Evolutionary conservation across 345 rosid genomes (phyloP).

Genomic region (Moringa oleifera): DNA sequence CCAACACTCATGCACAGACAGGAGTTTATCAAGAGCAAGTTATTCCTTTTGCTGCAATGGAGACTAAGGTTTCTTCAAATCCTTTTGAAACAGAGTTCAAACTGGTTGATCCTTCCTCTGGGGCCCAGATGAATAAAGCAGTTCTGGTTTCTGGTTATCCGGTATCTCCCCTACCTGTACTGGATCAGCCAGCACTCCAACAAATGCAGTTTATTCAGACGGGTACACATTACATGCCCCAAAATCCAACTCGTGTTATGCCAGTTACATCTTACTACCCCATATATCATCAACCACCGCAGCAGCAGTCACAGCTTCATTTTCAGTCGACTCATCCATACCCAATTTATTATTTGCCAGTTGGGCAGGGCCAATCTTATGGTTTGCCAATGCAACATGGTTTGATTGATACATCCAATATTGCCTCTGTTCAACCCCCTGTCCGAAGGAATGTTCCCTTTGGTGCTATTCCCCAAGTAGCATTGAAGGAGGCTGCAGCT

Average conservation of each 20-base stretch:
- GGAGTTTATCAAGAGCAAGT: conserved; percentile 29
- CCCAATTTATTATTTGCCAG: conserved; percentile 42
- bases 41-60: conserved; percentile 21
- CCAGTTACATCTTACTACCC: conserved; percentile 37
- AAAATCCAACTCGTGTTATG: conserved; percentile 27
- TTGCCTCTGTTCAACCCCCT: conserved; percentile 23
- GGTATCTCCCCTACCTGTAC: conserved; percentile 24
- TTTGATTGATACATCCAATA: conserved; percentile 16
- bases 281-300: conserved; percentile 27
- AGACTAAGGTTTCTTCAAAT: conserved; percentile 23
- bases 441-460: conserved; percentile 22
- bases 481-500: conserved; percentile 23
- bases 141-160: conserved; percentile 42
- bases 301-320: conserved; percentile 33
- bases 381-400: conserved; percentile 27
- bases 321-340: conserved; percentile 44
- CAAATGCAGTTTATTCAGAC: conserved; percentile 33
- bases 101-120: conserved; percentile 20
- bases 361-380: conserved; percentile 30
- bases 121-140: conserved; percentile 23
- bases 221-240: conserved; percentile 30
- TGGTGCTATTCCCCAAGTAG: conserved; percentile 21
- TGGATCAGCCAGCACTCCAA: conserved; percentile 39
- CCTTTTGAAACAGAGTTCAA: conserved; percentile 23
- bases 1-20: conserved; percentile 15